Evolutionary conservation across 2,329 filamentous ascomycete genomes (phyloP), one percentile per base, ranked within the genome.

Genomic region (Xylaria sp.): DNA sequence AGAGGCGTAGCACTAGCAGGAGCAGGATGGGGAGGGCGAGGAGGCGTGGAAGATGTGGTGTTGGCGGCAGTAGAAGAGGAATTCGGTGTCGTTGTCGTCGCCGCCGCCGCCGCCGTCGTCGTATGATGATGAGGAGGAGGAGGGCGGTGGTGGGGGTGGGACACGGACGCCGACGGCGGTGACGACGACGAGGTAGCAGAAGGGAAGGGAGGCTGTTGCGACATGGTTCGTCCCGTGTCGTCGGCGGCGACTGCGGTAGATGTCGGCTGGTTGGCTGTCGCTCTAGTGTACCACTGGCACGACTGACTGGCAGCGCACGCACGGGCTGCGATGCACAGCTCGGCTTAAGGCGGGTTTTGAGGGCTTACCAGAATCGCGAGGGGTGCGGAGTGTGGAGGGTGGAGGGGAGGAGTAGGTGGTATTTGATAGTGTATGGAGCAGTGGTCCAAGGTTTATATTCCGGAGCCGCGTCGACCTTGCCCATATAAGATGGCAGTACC

Each of bases 301-400:
- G 56, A 52, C 54, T 61, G 41, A 52, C 33, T 63, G 64, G 41
- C 52, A 20, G 56, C 25, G 61, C 41, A 31, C 41, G 33, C 39
- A 51, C 66, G 46, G 52, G 58, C 25, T 57, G 56, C 55, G 64
- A 62, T 62, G 62, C 56, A 64, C 62, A 64, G 72, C 73, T 78
- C 78, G 78, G 78, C 74, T 79, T 78, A 75, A 78, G 74, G 72
- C 78, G 78, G 78, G 74, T 76, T 78, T 75, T 68, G 74, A 75
- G 75, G 78, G 73, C 71, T 77, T 77, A 75, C 72, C 71, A 70
- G 62, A 61, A 60, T 69, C 49, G 63, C 55, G 55, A 41, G 62
- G 33, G 33, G 33, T 36, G 39, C 15, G 39, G 39, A 41, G 46
- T n/a, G 46, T 48, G 46, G 43, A 46, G 43, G 41, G 43, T 46